Base-by-base conservation (phyloP, 352 stramenopile species). In the Phytopythium aichiense region DNA sequence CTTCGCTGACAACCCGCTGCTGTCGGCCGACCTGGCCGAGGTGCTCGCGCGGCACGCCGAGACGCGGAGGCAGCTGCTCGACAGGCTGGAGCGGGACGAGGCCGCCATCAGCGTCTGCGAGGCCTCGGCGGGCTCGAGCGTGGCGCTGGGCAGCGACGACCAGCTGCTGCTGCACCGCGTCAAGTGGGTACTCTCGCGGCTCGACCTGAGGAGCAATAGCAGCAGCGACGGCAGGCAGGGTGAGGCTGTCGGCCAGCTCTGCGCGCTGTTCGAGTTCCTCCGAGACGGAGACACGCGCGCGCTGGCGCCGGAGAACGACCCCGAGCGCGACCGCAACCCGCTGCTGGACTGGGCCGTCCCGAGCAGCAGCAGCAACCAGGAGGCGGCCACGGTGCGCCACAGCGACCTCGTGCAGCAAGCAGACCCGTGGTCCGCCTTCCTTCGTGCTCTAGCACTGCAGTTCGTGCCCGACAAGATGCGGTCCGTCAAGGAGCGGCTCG, bases 191-290 rank as follows among this genome's bases (percentile, higher is more conserved):
- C 68, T 93, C 37, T 91, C 80, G 15, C 76, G 80, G 0, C 54
- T 93, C 13, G 77, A 91, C 58, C 68, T 93, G 5, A 56, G 70
- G 4, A 60, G 60, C 54, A n/a, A 31, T 20, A 40, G 20, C 35
- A 50, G 73, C n/a, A 45, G 67, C 9, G 30, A 43, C 18, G 18
- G 8, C 22, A 64, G 65, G 60, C 7, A 38, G 35, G n/a, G 67
- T 55, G 61, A 69, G 28, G 66, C 74, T 18, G 76, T 83, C 69
- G 70, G 82, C 40, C 84, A 93, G 58, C 60, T 93, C 1, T 91
- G 81, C 55, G 79, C 77, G 45, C 63, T 93, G 54, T 88, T 90
- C 33, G 84, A 93, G 65, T 93, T 93, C 49, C 72, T 93, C 4
- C 79, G 81, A 11, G 65, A 76, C 33, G 84, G 81, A 1, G 69